Evolutionary conservation across 2,329 filamentous ascomycete species (phyloP), one percentile per base, ranked within the genome.

Genomic region (Cryphonectria nitschkei): DNA sequence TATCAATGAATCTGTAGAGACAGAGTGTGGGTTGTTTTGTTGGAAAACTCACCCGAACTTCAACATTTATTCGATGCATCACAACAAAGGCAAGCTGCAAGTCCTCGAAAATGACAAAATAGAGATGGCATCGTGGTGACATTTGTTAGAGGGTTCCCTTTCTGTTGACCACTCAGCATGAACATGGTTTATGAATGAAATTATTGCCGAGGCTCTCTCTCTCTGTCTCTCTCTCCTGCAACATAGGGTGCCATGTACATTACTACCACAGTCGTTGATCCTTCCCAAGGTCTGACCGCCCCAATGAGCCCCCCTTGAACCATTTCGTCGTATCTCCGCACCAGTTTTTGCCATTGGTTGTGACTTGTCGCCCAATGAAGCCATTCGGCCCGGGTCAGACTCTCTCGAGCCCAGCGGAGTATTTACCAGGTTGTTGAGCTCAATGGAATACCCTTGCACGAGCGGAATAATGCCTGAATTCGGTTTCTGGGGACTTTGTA

Each of bases 261-360:
- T 34, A 11, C 58, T 22, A 39, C 37, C 11, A 39, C 37, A 39
- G 7, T 39, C 2, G 32, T 14, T 39, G 58, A 61, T 61, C 58
- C 19, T 39, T 7, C 22, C 5, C 32, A 39, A n/a, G 9, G 58
- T 26, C 19, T 61, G 58, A 61, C 58, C 58, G 58, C 58, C 22
- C 56, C 56, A 60, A 60, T 60, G 32, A n/a, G 14, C 58, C 34
- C 4, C 54, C 58, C 58, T 61, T 9, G 16, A 13, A 39, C 22
- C 46, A 50, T 50, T 39, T 29, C 54, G 54, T 29, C 54, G 54
- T 19, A 14, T 61, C 58, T 61, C 58, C 58, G 58, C 58, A 32
- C 34, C n/a, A 13, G 8, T n/a, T 14, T 43, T 43, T 50, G 22
- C 22, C 22, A n/a, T 50, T 61, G 16, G 58, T 22, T 39, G 11